Evolutionary conservation across 345 rosid genomes (phyloP), one percentile per base, ranked within the genome.

Genomic region (Eucalyptus sp.): DNA sequence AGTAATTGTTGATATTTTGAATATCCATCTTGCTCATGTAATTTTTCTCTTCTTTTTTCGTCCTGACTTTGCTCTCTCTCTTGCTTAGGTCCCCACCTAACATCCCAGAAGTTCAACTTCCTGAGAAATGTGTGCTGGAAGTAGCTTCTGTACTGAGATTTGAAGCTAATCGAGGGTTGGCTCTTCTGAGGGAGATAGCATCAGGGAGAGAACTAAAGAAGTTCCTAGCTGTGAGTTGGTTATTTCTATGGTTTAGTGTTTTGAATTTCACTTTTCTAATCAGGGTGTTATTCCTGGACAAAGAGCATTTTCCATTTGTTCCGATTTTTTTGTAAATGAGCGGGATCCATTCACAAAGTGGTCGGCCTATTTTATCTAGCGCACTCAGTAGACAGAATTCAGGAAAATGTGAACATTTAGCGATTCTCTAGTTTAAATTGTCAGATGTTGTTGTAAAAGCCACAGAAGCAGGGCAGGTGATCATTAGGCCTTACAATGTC

Each of bases 161-260:
- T 52, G 97, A 93, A 89, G 89, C 92, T 62, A 96, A 96, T 89
- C 86, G 91, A 37, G 95, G 90, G 16, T 90, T 96, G 90, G 89
- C 90, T 91, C 50, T 90, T 71, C 91, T 93, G 56, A 90, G 94
- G 83, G 95, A 91, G 80, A 91, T 95, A 89, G 96, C 96, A 43
- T 91, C 95, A 5, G 96, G 97, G 51, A 95, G 91, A 86, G 95
- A 95, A 88, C 90, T 94, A 94, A 95, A 94, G 95, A 91, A 92
- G 89, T 94, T 95, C 89, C 95, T 96, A 49, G 86, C 89, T 88
- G 98, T 96, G 93, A 88, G 96, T 93, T 49, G 80, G 50, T 89
- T 50, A 43, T 88, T 41, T 80, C 44, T 83, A 24, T 66, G 88
- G 33, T 6, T 58, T 15, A 50, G 71, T 60, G 64, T 90, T 88